These are phyloP conservation scores for Fusarium vanettenii DNA, from an alignment of 2,329 filamentous ascomycete genomes.

Conservation along the genomic window DNA sequence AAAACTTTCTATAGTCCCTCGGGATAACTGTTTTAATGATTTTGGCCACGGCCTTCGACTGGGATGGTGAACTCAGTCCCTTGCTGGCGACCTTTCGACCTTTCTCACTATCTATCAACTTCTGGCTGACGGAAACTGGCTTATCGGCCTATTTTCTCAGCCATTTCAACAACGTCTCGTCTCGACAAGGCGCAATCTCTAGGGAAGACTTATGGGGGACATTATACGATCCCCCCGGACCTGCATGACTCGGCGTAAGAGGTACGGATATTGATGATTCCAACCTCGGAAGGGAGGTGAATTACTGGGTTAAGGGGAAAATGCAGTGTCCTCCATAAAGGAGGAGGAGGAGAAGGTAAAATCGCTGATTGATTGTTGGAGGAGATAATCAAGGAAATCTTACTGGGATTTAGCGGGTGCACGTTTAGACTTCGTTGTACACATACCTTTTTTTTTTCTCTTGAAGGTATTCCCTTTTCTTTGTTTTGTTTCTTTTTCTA, in stretches of 20 bases:
- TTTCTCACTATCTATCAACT: neutral
- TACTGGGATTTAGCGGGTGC: slow-evolving; percentile 38
- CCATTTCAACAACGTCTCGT: slow-evolving; percentile 30
- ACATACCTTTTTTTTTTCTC: slow-evolving; percentile 21
- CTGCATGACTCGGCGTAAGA: slow-evolving; percentile 47
- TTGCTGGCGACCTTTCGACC: neutral
- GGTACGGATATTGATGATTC: slow-evolving; percentile 36
- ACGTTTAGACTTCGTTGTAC: slow-evolving; percentile 33
- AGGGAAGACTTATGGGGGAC: slow-evolving; percentile 36
- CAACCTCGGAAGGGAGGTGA: slow-evolving; percentile 36
- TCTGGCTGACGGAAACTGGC: slow-evolving; percentile 8
- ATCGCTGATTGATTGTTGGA: slow-evolving; percentile 10
- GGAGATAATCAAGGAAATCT: slow-evolving; percentile 35
- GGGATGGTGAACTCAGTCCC: neutral
- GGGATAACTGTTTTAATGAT: slow-evolving; percentile 1
- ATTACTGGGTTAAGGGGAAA: slow-evolving; percentile 32
- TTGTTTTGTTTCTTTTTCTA: slow-evolving; percentile 28
- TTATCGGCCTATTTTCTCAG: slow-evolving; percentile 13
- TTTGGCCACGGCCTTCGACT: neutral
- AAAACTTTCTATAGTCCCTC: neutral
- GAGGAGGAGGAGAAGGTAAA: neutral
- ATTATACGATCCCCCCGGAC: slow-evolving; percentile 26
- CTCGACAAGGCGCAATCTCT: slow-evolving; percentile 23
- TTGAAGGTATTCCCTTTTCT: slow-evolving; percentile 17
- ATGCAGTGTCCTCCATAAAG: slow-evolving; percentile 8